Evolutionary conservation across 371 early-diverging fungal genomes (phyloP).

Genomic region (Entomophthora muscae): DNA sequence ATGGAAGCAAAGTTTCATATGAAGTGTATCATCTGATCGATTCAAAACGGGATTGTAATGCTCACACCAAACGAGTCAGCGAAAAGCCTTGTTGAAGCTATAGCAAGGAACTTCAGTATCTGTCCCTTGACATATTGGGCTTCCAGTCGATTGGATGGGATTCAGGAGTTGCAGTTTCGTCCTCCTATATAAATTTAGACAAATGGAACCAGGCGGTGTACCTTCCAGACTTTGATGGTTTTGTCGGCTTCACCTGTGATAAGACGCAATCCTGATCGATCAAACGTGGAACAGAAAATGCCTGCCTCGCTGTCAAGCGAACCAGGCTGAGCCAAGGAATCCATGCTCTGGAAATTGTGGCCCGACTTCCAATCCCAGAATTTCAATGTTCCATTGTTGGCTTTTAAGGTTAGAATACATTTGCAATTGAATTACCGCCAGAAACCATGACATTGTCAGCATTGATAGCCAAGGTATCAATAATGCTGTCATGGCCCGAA

Average conservation of each 20-base stretch:
- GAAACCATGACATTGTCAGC: conserved; percentile 83
- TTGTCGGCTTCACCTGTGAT: conserved; percentile 98
- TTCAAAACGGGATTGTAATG: no score
- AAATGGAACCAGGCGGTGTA: conserved; percentile 4
- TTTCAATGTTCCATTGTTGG: conserved; percentile 84
- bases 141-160: conserved; percentile 47
- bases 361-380: conserved; percentile 96
- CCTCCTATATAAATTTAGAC: conserved; percentile 5
- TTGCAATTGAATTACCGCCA: conserved; percentile 39
- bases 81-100: no score
- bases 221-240: conserved; percentile 93
- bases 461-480: conserved; percentile 78
- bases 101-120: no score
- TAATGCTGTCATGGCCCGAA: conserved; percentile 70
- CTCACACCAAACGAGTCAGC: no score
- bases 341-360: conserved; percentile 77
- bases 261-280: conserved; percentile 79
- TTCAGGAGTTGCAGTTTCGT: conserved; percentile 16
- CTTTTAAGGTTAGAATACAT: conserved; percentile 16
- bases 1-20: no score
- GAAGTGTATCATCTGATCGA: no score
- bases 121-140: conserved; percentile 21
- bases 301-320: conserved; percentile 93
- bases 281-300: conserved; percentile 86
- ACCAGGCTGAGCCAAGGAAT: conserved; percentile 80